Evolutionary conservation across 169 alveolate genomes (phyloP).

Genomic region (Eimeria sp.): DNA sequence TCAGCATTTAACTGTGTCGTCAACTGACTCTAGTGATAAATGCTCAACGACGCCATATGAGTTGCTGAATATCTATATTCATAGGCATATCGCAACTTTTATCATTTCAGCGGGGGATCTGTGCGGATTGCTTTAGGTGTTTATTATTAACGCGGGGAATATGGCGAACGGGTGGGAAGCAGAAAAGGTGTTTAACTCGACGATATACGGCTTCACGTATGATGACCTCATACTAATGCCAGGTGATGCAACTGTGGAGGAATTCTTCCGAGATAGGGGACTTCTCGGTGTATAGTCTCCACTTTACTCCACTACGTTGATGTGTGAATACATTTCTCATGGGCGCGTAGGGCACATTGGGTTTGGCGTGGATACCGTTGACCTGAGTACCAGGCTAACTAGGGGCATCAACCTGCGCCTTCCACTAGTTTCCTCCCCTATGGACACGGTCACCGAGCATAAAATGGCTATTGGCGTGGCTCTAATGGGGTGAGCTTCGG

Average conservation of each 20-base stretch:
- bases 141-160: not conserved
- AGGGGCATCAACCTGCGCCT: conserved; percentile 89
- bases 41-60: not conserved
- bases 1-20: not conserved
- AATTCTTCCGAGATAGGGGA: not conserved
- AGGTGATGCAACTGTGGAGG: conserved; percentile 83
- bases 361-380: conserved; percentile 90
- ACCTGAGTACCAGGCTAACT: conserved; percentile 89
- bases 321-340: not conserved
- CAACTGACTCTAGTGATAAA: not conserved
- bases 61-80: not conserved
- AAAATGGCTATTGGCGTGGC: conserved; percentile 97
- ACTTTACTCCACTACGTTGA: not conserved
- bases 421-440: conserved; percentile 96
- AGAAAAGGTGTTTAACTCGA: conserved; percentile 79
- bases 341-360: conserved; percentile 88
- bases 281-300: not conserved
- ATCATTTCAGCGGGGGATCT: not conserved
- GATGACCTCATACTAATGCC: conserved; percentile 96
- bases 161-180: conserved; percentile 87
- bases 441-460: conserved; percentile 98
- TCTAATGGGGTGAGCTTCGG: conserved; percentile 87
- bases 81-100: no score
- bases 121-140: not conserved
- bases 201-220: conserved; percentile 90